Base-by-base conservation (phyloP, 1,139 yeast species). In the Hyphopichia burtonii region DNA sequence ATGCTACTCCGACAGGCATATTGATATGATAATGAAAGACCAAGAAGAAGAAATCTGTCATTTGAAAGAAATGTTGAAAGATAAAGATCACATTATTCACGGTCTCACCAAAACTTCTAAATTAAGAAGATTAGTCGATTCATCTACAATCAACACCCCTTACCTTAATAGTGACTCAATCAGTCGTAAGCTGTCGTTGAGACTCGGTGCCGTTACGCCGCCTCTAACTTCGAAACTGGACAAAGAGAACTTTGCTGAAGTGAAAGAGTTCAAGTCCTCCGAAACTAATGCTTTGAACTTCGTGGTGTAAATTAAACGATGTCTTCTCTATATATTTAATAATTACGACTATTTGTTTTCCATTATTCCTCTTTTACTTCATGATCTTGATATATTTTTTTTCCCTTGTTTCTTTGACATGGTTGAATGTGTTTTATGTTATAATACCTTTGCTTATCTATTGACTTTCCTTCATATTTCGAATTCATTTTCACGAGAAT, bases 11-110 rank as follows among this genome's bases (percentile, higher is more conserved):
- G 52, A 49, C 12, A 52, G 53, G 28, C 56, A 53, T 15, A 39
- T 46, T 23, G 61, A 61, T 20, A 52, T 59, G 12, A 48, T 62
- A 2, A 49, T 83, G 44, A 72, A 71, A 44, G 90, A 83, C 34
- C 84, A 85, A 51, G 83, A 78, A 47, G 90, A 82, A 41, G 95
- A 87, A 57, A 79, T 89, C 10, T 58, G 68, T 39, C 88, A 82
- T 43, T 67, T 90, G 52, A 76, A 76, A 53, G 85, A 80, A 45
- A 71, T 77, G 39, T 62, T 87, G 40, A 74, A 76, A 41, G 80
- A 74, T 51, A 90, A 89, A 59, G 96, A 89, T 52, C 83, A 83
- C 40, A 82, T 90, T 48, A 87, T 90, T 43, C 78, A 78, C 48
- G 90, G 94, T 9, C 68, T 90, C 38, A 80, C 83, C 35, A 78